These are phyloP conservation scores for Lodderomyces jiufengensis DNA, from an alignment of 1,139 yeast genomes.

Conservation along the genomic window DNA sequence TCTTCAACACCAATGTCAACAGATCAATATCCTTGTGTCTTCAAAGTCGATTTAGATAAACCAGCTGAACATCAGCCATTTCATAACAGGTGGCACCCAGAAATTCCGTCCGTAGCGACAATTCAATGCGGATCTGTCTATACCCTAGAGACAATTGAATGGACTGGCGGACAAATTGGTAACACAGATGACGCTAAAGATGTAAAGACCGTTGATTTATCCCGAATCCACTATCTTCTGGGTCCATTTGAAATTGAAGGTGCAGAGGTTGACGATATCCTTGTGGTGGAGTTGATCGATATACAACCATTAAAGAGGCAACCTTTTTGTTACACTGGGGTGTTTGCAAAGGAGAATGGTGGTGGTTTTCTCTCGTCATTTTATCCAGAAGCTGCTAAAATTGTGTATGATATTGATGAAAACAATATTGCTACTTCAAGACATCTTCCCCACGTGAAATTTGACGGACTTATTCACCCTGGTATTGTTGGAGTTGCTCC, in stretches of 20 bases:
- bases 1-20: conserved; percentile 4
- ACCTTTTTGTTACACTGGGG: conserved; percentile 52
- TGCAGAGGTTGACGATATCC: conserved; percentile 46
- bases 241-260: conserved; percentile 46
- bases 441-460: conserved; percentile 46
- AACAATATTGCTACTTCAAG: conserved; percentile 47
- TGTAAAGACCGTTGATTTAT: conserved; percentile 39
- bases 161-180: conserved; percentile 52
- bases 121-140: conserved; percentile 40
- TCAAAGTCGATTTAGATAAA: conserved; percentile 34
- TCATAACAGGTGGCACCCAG: conserved; percentile 55
- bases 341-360: conserved; percentile 45
- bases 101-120: conserved; percentile 36
- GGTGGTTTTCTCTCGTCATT: conserved; percentile 48
- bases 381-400: conserved; percentile 49
- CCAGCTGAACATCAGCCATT: conserved; percentile 45
- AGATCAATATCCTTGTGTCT: conserved; percentile 14
- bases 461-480: conserved; percentile 44
- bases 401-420: conserved; percentile 49
- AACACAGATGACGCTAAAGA: conserved; percentile 48
- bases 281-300: conserved; percentile 47
- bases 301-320: conserved; percentile 49
- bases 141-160: conserved; percentile 48
- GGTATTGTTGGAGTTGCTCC: conserved; percentile 52
- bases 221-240: conserved; percentile 43